A percentile compares a stretch with the other conserved stretches of the same genome.
Conservation (phyloP, 2,329 filamentous ascomycete genomes). For the Apiospora arundinis region DNA sequence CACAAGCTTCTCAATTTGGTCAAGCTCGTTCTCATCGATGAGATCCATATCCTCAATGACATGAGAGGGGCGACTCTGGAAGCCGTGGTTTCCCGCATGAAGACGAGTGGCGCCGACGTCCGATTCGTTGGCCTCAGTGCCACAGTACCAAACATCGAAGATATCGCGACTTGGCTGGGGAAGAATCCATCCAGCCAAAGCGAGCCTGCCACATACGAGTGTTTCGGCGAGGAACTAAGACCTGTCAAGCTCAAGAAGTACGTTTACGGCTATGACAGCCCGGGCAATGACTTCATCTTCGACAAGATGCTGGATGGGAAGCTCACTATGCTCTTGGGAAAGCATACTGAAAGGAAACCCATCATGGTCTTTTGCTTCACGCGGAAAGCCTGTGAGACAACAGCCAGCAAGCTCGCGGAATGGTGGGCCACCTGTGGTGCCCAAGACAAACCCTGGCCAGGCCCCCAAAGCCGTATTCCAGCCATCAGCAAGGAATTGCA, state of each 20-base stretch:
- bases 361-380: slow-evolving; percentile 87
- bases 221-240: slow-evolving; percentile 80
- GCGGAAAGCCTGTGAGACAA: slow-evolving; percentile 70
- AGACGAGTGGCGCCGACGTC: slow-evolving; percentile 75
- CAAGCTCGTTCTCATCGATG: slow-evolving; percentile 83
- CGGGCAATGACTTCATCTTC: slow-evolving; percentile 76
- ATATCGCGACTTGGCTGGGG: slow-evolving; percentile 82
- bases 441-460: slow-evolving; percentile 66
- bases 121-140: slow-evolving; percentile 84
- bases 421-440: slow-evolving; percentile 64
- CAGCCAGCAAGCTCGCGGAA: slow-evolving; percentile 70
- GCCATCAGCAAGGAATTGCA: slow-evolving; percentile 67
- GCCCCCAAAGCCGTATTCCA: slow-evolving; percentile 55
- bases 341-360: slow-evolving; percentile 73
- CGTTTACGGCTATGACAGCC: slow-evolving; percentile 73
- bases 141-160: slow-evolving; percentile 81
- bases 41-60: slow-evolving; percentile 87
- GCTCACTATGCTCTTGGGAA: slow-evolving; percentile 69
- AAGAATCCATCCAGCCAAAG: slow-evolving; percentile 64
- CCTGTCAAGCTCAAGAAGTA: slow-evolving; percentile 79
- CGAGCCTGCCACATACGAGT: slow-evolving; percentile 69
- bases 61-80: slow-evolving; percentile 80
- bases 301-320: slow-evolving; percentile 72
- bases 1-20: slow-evolving; percentile 75
- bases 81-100: slow-evolving; percentile 87